Base-by-base conservation (phyloP, 306 rosid genomes). In the Hippophae gyantsensis region DNA sequence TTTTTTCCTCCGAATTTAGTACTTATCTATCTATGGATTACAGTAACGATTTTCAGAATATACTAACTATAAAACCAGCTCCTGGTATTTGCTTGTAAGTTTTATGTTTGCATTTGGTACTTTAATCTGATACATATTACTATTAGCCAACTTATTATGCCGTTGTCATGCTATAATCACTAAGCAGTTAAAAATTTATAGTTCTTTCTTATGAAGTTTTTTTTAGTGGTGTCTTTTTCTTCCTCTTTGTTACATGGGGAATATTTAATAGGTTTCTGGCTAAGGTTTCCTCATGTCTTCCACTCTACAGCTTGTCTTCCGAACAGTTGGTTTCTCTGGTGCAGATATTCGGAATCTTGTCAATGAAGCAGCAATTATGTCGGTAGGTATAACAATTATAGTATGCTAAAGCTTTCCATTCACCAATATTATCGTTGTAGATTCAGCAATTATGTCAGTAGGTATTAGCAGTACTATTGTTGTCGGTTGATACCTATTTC, bases 291-390 rank as follows among this genome's bases (percentile, higher is more conserved):
- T 74, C 47, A 12, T 63, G 41, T 74, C 65, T 67, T 56, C 62
- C 50, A 53, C 69, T 70, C 27, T 48, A 75, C 87, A 92, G 99
- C 94, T 88, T 72, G 99, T 92, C 63, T 92, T 85, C 81, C 95
- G 94, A 12, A 92, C 96, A 7, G 93, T 92, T 80, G 95, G 96
- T 44, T 88, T 92, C 79, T 92, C 96, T 58, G 96, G 95, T 72
- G 99, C 99, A 27, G 96, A 92, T 73, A 82, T 92, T 47, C 81
- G 89, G 71, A 92, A 92, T 72, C 99, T 92, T 65, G 90, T 92
- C 64, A 92, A 92, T 38, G 99, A 92, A 87, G 85, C 99, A 52
- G 95, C 96, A 43, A 92, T 92, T 68, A 92, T 88, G 96, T 88
- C 96, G 78, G 99, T 86, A 74, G 57, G 97, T 84, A 25, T 26